Base-by-base conservation (phyloP, 2,329 filamentous ascomycete genomes). In the Pseudopithomyces chartarum region DNA sequence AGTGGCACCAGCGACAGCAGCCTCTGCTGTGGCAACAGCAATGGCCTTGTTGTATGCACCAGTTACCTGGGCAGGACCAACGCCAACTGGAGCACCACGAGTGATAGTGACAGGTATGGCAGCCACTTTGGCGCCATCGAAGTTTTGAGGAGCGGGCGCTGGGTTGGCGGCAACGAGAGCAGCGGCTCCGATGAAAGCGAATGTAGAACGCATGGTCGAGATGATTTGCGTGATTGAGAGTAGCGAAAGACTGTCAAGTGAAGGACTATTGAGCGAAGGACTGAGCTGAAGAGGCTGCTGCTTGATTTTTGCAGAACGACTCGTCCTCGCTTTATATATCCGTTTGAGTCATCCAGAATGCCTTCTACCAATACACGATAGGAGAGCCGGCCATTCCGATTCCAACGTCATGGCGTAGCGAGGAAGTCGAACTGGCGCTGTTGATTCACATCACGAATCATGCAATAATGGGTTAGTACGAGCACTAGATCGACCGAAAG, bases 91-190 rank as follows among this genome's bases (percentile, higher is more conserved):
- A 52, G 65, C 62, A 4, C 65, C 65, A 36, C 63, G 57, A 12
- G 59, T 29, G 26, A 52, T 22, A 8, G 43, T 49, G 40, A 56
- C 54, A 13, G 46, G 45, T 36, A 62, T 42, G 36, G 55, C 55
- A 45, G 60, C 43, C 42, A 65, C 36, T 20, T 32, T 39, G 26
- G 42, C 34, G 26, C 44, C 32, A 29, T 66, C 56, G 45, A 68
- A 63, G 39, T 39, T 60, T 49, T 68, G 64, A 39, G 64, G 65
- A 38, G 23, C 50, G 23, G 32, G 39, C 4, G 65, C 63, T 34
- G 65, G 65, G 38, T 52, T 63, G 29, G 63, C 65, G 13, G 57
- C 62, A 12, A 62, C 65, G 23, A 67, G 62, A 54, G 63, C 63
- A 51, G 62, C 63, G 49, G 63, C 65, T 42, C 59, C 65, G 40